Conservation (phyloP, 2,329 filamentous ascomycete species). For the Aspergillus novofumigatus region DNA sequence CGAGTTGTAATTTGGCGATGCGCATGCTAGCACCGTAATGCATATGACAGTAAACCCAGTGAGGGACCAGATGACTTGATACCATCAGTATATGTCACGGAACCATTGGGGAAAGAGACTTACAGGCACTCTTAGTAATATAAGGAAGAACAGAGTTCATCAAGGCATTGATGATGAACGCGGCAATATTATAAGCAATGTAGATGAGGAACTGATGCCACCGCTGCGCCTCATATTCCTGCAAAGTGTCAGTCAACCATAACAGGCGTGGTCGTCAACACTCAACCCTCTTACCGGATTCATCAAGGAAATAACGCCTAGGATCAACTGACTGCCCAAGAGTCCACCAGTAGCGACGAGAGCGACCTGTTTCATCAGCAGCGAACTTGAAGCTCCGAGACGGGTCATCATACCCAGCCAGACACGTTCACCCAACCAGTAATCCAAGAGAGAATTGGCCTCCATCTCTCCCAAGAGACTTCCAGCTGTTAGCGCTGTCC, state of each 20-base stretch:
- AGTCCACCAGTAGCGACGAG: slow-evolving; percentile 65
- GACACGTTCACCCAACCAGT: slow-evolving; percentile 67
- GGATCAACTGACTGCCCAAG: slow-evolving; percentile 62
- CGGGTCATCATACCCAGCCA: slow-evolving; percentile 56
- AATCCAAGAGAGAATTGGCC: slow-evolving; percentile 62
- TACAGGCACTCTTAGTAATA: slow-evolving; percentile 62
- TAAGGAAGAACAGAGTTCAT: slow-evolving; percentile 58
- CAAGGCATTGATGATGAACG: slow-evolving; percentile 64
- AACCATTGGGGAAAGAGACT: slow-evolving; percentile 3
- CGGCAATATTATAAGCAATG: slow-evolving; percentile 58
- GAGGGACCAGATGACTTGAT: slow-evolving; percentile 61
- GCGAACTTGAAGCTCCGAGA: neutral
- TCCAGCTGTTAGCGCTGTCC: slow-evolving; percentile 1
- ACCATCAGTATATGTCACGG: neutral
- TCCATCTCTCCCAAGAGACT: slow-evolving; percentile 57
- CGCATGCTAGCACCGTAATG: slow-evolving; percentile 64
- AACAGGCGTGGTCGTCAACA: neutral
- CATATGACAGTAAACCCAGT: slow-evolving; percentile 65
- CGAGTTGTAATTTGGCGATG: slow-evolving; percentile 61
- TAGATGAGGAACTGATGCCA: slow-evolving; percentile 76
- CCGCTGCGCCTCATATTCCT: slow-evolving; percentile 50
- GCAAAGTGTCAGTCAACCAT: neutral
- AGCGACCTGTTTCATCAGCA: slow-evolving; percentile 38
- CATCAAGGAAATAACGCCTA: slow-evolving; percentile 62
- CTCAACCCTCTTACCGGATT: slow-evolving; percentile 38